Evolutionary conservation across 192 early-diverging fungal species (phyloP), one percentile per base, ranked within the genome.

Genomic region (Coemansia sp.): DNA sequence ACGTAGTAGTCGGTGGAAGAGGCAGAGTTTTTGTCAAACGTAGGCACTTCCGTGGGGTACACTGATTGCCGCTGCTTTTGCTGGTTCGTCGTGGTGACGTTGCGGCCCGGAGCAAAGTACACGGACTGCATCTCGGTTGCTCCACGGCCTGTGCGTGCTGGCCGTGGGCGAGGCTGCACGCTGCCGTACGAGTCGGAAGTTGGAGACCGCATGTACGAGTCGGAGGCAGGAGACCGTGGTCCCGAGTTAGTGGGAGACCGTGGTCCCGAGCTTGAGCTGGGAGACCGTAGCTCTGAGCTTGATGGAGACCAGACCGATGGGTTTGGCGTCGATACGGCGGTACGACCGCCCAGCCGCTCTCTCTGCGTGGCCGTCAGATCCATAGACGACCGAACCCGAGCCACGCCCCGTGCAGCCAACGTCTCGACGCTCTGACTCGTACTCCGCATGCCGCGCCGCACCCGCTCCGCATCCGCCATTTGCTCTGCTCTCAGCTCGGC

Each of bases 91-190:
- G 63, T 69, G 4, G 66, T 69, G 37, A 78, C 60, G 69, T 78
- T 78, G 37, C 76, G 76, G 11, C 76, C 76, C 5, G 76, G 76
- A 56, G 76, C 76, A 72, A 78, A 78, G 53, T 78, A 78, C 63
- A 78, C 76, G 0, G 76, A 78, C 60, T 78, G 76, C 66, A 72
- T 78, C 51, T 78, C 70, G 9, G 71, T 53, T 15, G 45, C 60
- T 12, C 66, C 72, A 48, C 76, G 69, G 8, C 63, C 70, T 0
- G 62, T 47, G 2, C 76, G 65, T 0, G 70, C 70, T 3, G 60
- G 60, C 41, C 59, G 64, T 15, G 76, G 76, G 47, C 76, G 70
- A 4, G 69, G 53, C 22, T 69, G 60, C 14, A 59, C 51, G 3
- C 48, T 22, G 4, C 21, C 51, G 10, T 53, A n/a, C 54, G 19